Percentiles rank a stretch among this genome's conserved stretches.
Conservation (phyloP, 345 rosid genomes). For the Ceriops decandra region DNA sequence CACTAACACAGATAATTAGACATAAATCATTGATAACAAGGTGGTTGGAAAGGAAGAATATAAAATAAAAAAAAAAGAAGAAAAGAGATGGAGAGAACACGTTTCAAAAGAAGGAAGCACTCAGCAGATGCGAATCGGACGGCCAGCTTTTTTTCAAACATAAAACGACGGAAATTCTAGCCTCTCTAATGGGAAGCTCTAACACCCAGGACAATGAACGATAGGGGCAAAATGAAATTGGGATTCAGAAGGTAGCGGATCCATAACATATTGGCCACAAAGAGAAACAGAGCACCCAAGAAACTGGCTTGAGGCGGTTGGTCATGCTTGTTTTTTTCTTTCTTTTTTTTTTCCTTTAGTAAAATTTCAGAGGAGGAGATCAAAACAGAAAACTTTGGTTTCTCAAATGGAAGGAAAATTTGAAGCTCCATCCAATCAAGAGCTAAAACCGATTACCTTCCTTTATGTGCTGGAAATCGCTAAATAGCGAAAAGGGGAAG, state of each 20-base stretch:
- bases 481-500: no score
- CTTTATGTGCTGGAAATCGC: no score
- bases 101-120: background rate
- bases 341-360: background rate
- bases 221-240: background rate
- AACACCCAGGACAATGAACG: background rate
- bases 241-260: conserved; percentile 2
- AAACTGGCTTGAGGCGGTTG: background rate
- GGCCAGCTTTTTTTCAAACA: background rate
- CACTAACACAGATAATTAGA: no score
- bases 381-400: background rate
- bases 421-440: background rate
- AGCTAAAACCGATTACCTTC: background rate
- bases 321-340: background rate
- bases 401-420: background rate
- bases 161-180: background rate
- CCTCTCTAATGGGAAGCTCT: background rate
- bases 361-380: background rate
- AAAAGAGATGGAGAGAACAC: background rate
- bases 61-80: no score
- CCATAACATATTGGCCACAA: background rate
- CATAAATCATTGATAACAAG: no score
- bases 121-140: background rate
- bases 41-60: no score
- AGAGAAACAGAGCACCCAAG: background rate